A percentile compares a stretch with the other conserved stretches of the same genome.
Evolutionary conservation across 176 grass and related monocot species (phyloP).

Genomic region (Rhipidocladum racemiflorum): DNA sequence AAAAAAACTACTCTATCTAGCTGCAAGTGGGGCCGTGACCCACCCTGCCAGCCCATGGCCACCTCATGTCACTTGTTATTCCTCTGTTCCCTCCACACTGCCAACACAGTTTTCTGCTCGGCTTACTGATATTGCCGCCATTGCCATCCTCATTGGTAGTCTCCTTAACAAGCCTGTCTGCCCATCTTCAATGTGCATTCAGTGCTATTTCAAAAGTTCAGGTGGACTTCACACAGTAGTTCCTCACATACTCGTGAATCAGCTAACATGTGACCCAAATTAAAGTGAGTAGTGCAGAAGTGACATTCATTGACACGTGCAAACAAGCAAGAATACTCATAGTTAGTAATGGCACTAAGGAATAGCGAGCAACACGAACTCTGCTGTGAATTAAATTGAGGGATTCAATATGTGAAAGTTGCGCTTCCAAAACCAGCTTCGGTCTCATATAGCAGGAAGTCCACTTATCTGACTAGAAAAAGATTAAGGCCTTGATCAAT

Average conservation of each 20-base stretch:
- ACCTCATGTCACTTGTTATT: no score
- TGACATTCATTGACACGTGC: not conserved
- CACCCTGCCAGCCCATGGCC: no score
- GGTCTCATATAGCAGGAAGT: slow-evolving; percentile 1
- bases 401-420: not conserved
- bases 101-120: not conserved
- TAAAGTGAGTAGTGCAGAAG: slow-evolving; percentile 18
- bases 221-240: slow-evolving; percentile 16
- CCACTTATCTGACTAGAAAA: not conserved
- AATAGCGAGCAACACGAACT: slow-evolving; percentile 19
- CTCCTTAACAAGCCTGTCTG: not conserved
- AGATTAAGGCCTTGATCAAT: not conserved
- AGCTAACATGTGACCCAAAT: slow-evolving; percentile 31
- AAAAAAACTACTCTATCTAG: not conserved
- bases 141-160: no score
- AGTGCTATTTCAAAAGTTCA: slow-evolving; percentile 18
- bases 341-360: not conserved
- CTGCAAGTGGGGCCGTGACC: no score
- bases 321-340: not conserved
- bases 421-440: slow-evolving; percentile 17
- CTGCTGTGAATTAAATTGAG: not conserved
- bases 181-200: slow-evolving; percentile 14
- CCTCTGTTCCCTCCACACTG: no score
- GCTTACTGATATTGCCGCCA: not conserved
- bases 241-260: slow-evolving; percentile 33